A percentile compares a stretch with the other conserved stretches of the same genome.
These are phyloP conservation scores for Metschnikowia proteae DNA, from an alignment of 805 yeast species.

Conservation along the genomic window DNA sequence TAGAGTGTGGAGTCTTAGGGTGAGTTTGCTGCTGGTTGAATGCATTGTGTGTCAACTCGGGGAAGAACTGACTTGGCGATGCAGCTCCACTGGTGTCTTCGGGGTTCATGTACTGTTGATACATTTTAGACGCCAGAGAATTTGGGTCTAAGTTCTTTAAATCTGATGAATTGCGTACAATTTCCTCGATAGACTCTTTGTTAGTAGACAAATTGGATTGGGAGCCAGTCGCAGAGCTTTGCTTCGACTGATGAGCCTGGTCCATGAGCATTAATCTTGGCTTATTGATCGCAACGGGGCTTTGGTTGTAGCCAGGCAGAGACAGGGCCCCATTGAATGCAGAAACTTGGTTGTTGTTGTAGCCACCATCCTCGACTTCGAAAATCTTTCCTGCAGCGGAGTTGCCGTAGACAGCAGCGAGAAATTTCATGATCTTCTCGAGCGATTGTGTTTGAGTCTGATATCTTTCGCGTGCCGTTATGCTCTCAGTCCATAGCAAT, in stretches of 20 bases:
- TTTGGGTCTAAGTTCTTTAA: constrained; percentile 7
- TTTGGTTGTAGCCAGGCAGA: constrained; percentile 9
- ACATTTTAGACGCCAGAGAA: constrained; percentile 26
- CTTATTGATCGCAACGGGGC: constrained; percentile 11
- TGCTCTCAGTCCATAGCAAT: constrained; percentile 86
- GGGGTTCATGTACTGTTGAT: constrained; percentile 30
- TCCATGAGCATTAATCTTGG: constrained; percentile 42
- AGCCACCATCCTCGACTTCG: constrained; percentile 27
- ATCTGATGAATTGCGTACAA: constrained; percentile 14
- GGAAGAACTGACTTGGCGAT: constrained; percentile 33
- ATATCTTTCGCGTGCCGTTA: constrained; percentile 77
- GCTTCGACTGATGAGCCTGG: constrained; percentile 26
- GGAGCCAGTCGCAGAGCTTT: constrained; percentile 4
- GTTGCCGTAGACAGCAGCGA: constrained; percentile 75
- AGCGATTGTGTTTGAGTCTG: constrained; percentile 82
- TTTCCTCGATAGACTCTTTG: constrained; percentile 18
- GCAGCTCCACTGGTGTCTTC: constrained; percentile 20
- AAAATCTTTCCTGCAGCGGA: constrained; percentile 47
- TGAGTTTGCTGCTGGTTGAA: constrained; percentile 5
- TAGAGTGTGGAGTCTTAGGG: not conserved
- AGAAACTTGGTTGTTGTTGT: constrained; percentile 22
- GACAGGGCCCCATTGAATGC: constrained; percentile 15
- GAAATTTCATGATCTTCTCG: constrained; percentile 79
- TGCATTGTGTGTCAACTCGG: constrained; percentile 28
- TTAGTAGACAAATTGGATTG: constrained; percentile 13